These are phyloP conservation scores for Phytophthora megakarya DNA, from an alignment of 352 stramenopile genomes.

Conservation along the genomic window DNA sequence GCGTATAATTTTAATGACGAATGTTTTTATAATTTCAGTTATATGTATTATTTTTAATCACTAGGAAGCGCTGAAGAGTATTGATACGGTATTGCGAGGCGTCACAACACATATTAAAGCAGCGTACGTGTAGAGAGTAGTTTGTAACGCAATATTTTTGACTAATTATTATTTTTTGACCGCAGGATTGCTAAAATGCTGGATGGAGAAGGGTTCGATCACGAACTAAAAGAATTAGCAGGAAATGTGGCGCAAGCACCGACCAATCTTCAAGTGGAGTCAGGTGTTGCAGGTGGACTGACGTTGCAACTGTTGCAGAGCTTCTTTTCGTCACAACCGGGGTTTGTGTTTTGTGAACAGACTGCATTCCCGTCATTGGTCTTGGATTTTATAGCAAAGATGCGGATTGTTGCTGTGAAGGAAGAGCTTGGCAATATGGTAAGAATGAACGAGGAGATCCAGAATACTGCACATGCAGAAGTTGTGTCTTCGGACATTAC, in stretches of 20 bases:
- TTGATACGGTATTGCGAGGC: conserved; percentile 62
- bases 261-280: conserved; percentile 49
- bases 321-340: conserved; percentile 57
- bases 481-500: neutral
- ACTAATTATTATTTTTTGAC: neutral
- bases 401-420: conserved; percentile 51
- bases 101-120: conserved; percentile 53
- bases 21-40: conserved; percentile 8
- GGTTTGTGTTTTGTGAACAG: conserved; percentile 64
- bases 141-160: too few relatives aligned
- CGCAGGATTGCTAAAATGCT: conserved; percentile 58
- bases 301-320: conserved; percentile 43
- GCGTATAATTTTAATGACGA: neutral
- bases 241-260: conserved; percentile 49
- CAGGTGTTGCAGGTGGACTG: conserved; percentile 40
- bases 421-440: conserved; percentile 47
- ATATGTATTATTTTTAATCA: neutral
- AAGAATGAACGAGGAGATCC: neutral
- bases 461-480: neutral
- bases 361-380: conserved; percentile 70
- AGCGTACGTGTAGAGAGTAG: conserved; percentile 62
- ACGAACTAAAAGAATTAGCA: conserved; percentile 50
- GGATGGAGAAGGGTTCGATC: conserved; percentile 33
- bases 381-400: conserved; percentile 66
- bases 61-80: conserved; percentile 58